These are phyloP conservation scores for Colletotrichum chrysophilum DNA, from an alignment of 2,329 filamentous ascomycete species.

Conservation along the genomic window DNA sequence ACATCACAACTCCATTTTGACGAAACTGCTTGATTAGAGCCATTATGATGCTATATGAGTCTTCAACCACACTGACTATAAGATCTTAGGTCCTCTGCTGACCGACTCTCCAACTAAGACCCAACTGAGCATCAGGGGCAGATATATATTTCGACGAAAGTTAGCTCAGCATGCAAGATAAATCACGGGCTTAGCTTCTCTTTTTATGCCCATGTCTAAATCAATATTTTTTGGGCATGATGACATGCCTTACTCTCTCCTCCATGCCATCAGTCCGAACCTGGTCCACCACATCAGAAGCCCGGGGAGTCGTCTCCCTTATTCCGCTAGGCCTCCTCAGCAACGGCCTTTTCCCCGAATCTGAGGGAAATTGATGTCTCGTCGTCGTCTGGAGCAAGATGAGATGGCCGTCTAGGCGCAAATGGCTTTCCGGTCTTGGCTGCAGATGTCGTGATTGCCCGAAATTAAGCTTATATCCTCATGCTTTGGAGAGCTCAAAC, in stretches of 20 bases:
- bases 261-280: not conserved
- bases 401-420: not conserved
- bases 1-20: not conserved
- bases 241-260: not conserved
- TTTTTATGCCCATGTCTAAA: not conserved
- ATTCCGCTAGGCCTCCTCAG: not conserved
- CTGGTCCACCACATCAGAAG: not conserved
- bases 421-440: not conserved
- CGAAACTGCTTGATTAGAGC: accelerated
- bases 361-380: not conserved
- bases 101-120: not conserved
- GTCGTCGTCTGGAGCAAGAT: not conserved
- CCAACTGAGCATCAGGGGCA: not conserved
- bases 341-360: not conserved
- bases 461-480: not conserved
- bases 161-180: not conserved
- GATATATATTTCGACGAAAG: not conserved
- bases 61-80: no score
- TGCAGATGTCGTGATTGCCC: not conserved
- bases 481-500: not conserved
- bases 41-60: no score
- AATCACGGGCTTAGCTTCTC: not conserved
- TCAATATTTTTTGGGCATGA: not conserved
- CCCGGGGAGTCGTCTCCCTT: not conserved
- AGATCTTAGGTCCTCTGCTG: not conserved